phyloP scores from a whole-genome alignment of 371 early-diverging fungal species.

The Mortierella sp. region DNA sequence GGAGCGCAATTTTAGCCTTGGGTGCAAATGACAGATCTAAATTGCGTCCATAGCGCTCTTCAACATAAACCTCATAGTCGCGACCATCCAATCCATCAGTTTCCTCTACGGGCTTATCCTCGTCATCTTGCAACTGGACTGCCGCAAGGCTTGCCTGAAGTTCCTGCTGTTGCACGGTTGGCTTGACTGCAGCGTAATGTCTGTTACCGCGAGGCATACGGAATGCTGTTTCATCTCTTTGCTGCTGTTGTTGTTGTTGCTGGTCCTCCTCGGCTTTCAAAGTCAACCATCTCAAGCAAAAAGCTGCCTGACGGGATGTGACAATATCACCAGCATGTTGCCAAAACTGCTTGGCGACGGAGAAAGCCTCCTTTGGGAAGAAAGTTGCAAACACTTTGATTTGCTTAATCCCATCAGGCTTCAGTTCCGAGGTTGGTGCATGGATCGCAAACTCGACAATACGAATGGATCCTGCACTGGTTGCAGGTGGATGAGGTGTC shows the following conservation, averaged over 20 bases:
- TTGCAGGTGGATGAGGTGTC: constrained; percentile 21
- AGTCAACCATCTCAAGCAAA: constrained; percentile 74
- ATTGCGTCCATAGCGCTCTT: constrained; percentile 95
- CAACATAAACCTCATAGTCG: constrained; percentile 77
- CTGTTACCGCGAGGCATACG: constrained; percentile 45
- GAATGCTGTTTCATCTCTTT: constrained; percentile 17
- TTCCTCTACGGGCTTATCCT: constrained; percentile 59
- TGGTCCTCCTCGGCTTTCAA: constrained; percentile 49
- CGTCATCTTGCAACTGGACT: constrained; percentile 34
- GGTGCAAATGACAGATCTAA: constrained; percentile 77
- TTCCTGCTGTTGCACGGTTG: constrained; percentile 1
- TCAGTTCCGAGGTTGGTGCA: constrained; percentile 54
- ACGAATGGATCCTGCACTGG: constrained; percentile 52
- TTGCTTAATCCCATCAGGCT: constrained; percentile 44
- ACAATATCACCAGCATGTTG: constrained; percentile 94
- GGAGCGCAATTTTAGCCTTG: constrained; percentile 79
- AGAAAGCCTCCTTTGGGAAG: constrained; percentile 76
- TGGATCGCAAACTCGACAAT: constrained; percentile 74
- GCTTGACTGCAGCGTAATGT: constrained; percentile 31
- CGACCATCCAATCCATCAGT: constrained; percentile 42
- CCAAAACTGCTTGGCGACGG: constrained; percentile 92
- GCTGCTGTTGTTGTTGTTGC: constrained; percentile 16
- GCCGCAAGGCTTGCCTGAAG: constrained; percentile 5
- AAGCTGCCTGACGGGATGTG: constrained; percentile 89
- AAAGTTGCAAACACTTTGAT: constrained; percentile 78